phyloP scores from a whole-genome alignment of 139 green algal genomes.

The Spirogloea muscicola region DNA sequence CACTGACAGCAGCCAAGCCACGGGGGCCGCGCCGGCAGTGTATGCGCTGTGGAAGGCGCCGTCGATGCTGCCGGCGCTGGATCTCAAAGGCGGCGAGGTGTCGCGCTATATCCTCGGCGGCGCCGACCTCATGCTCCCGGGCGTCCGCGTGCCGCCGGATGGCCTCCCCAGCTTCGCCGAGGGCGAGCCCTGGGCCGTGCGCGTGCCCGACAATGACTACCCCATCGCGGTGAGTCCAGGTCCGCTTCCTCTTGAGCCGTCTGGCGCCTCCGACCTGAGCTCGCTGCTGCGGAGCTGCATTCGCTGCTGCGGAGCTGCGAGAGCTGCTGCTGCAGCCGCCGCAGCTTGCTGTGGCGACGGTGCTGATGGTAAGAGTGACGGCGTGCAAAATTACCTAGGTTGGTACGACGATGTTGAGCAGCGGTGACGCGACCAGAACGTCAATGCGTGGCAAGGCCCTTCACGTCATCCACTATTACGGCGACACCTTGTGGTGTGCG shows the following conservation, averaged over 20 bases:
- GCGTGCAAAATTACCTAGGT: no score
- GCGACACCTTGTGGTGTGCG: constrained; percentile 38
- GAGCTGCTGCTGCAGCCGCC: no score
- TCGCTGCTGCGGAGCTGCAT: no score
- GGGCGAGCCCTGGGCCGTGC: constrained; percentile 36
- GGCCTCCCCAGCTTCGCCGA: constrained; percentile 22
- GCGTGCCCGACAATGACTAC: constrained; percentile 31
- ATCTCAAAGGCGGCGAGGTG: constrained; percentile 36
- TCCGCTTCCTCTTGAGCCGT: no score
- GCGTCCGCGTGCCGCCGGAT: constrained; percentile 35
- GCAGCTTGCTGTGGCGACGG: no score
- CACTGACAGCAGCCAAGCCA: no score
- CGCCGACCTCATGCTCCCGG: constrained; percentile 48
- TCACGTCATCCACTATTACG: constrained; percentile 39
- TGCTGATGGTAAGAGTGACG: no score
- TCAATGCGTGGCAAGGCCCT: constrained; percentile 32
- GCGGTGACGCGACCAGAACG: background rate
- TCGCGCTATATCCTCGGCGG: constrained; percentile 30
- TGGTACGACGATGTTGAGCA: constrained; percentile 27
- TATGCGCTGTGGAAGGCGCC: constrained; percentile 44
- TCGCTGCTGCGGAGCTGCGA: no score
- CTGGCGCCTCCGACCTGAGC: no score
- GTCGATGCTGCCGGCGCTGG: constrained; percentile 30
- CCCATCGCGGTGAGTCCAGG: constrained; percentile 44
- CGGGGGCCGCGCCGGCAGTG: no score